Base-by-base conservation (phyloP, 1,284 basidiomycete species). In the Melampsora abietis-canadensis region DNA sequence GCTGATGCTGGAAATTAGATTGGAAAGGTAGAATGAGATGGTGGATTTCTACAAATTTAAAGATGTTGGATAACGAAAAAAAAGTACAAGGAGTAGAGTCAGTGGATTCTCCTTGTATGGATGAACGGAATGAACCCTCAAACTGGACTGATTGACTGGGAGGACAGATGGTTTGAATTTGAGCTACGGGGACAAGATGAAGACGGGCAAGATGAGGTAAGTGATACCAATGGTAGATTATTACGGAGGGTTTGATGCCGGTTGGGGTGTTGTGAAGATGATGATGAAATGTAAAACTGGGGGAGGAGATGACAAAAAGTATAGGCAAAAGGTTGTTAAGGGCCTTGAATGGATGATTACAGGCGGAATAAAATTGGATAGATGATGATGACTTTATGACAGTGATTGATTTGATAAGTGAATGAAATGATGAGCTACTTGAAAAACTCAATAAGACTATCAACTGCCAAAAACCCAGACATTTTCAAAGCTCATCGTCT, bases 231-330 rank as follows among this genome's bases (percentile, higher is more conserved):
- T 54, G 51, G 51, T 54, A 54, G 51, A 54, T 54, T 54, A n/a
- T 54, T 54, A 27, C 51, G 51, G 51, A 54, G 51, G 51, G 51
- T 54, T 54, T 54, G 51, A 54, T n/a, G 51, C 51, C 51, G 27
- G 51, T 54, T 54, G 51, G 51, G 51, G 51, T 54, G 27, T 54
- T 7, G 51, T 54, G 51, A 54, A 27, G 51, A 54, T 27, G 51
- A 40, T 40, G 40, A 27, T 27, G 27, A 54, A 54, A 14, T 54
- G 51, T 54, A 27, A 54, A 54, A 51, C 3, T 54, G 51, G 51
- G 51, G 51, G 51, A 54, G 51, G 51, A 27, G 51, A 54, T 54
- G n/a, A 27, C 27, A n/a, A 21, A 27, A 54, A 54, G 7, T 8
- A 54, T 54, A 14, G 27, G 21, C 51, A 21, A 27, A 54, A 54